These are phyloP conservation scores for Sporothrix schenckii DNA, from an alignment of 2,329 filamentous ascomycete species.

Conservation along the genomic window DNA sequence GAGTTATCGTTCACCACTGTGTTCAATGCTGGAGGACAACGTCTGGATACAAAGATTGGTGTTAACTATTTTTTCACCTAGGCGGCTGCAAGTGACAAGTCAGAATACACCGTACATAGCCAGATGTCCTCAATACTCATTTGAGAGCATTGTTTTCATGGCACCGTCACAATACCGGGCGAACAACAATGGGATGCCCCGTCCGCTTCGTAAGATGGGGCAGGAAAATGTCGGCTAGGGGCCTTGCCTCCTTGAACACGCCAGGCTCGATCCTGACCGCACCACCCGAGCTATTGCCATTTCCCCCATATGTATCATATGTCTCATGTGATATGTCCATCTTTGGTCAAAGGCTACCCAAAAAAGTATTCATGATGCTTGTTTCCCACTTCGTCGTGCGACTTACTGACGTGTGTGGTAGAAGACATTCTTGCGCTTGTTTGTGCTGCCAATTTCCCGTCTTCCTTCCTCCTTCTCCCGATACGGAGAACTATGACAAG, in stretches of 20 bases:
- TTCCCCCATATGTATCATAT: slow-evolving; percentile 8
- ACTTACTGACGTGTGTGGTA: neutral
- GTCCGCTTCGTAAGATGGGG: neutral
- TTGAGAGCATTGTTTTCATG: slow-evolving; percentile 14
- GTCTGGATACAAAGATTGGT: neutral
- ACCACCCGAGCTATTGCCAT: neutral
- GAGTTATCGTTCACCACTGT: neutral
- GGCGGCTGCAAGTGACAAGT: slow-evolving; percentile 21
- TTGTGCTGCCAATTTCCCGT: neutral
- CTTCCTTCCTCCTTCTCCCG: neutral
- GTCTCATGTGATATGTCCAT: slow-evolving; percentile 5
- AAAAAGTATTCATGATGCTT: neutral
- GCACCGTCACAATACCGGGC: neutral
- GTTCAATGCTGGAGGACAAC: no score
- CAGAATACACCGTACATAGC: neutral
- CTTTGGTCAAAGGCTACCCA: neutral
- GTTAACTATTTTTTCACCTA: slow-evolving; percentile 3
- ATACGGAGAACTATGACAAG: neutral
- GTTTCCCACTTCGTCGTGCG: slow-evolving; percentile 12
- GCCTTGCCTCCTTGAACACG: neutral
- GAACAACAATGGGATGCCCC: neutral
- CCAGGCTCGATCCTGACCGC: neutral
- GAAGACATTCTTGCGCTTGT: neutral
- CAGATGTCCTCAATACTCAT: neutral
- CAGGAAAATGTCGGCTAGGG: neutral